Percentiles rank a stretch among this genome's conserved stretches.
These are phyloP conservation scores for Solanum chacoense DNA, from an alignment of 305 asterid genomes.

Conservation along the genomic window DNA sequence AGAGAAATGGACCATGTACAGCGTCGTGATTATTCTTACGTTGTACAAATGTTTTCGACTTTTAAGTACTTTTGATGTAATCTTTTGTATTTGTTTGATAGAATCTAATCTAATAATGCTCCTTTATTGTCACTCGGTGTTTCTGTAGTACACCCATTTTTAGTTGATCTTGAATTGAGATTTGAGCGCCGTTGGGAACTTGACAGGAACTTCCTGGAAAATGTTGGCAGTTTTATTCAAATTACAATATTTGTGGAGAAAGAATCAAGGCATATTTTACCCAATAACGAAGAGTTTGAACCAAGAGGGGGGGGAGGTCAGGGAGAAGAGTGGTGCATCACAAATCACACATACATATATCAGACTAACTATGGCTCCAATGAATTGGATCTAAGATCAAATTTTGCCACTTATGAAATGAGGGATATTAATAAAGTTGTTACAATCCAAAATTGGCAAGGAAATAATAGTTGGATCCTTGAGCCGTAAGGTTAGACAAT, in stretches of 20 bases:
- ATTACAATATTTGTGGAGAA: not conserved
- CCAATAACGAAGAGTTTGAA: not conserved
- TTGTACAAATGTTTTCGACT: not conserved
- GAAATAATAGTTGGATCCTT: not conserved
- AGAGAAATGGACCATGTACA: not conserved
- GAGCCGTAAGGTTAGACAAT: not conserved
- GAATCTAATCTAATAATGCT: not conserved
- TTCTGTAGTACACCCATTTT: not conserved
- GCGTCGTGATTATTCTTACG: not conserved
- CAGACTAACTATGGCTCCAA: not conserved
- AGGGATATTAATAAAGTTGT: not conserved
- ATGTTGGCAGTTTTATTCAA: not conserved
- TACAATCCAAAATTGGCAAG: not conserved
- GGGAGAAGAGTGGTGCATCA: not conserved
- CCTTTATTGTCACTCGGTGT: not conserved
- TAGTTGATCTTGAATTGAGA: not conserved
- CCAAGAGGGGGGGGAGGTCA: not conserved
- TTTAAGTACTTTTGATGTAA: not conserved
- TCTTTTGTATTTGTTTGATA: not conserved
- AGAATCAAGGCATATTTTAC: not conserved
- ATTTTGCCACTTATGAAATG: not conserved
- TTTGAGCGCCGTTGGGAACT: not conserved
- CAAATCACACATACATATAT: not conserved
- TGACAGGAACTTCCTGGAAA: not conserved
- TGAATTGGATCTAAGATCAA: not conserved